These are phyloP conservation scores for Stevia rebaudiana DNA, from an alignment of 140 eudicot genomes.

Conservation along the genomic window DNA sequence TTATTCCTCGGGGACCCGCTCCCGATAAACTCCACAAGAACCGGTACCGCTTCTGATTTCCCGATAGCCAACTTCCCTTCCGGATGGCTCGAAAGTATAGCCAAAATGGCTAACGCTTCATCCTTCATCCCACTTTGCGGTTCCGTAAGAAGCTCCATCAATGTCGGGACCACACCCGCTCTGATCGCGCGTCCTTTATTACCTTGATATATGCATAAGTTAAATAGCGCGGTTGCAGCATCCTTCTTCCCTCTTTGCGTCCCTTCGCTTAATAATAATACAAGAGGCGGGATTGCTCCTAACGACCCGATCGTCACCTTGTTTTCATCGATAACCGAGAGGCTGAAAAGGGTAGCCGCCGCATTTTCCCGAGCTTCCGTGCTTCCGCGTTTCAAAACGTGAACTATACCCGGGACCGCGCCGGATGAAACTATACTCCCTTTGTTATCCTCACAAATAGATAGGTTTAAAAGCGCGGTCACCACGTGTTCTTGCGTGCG, in stretches of 20 bases:
- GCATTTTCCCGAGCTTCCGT: constrained; percentile 96
- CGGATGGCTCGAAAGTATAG: constrained; percentile 75
- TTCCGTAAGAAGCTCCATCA: constrained; percentile 64
- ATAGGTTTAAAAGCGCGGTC: constrained; percentile 90
- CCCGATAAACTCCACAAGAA: constrained; percentile 61
- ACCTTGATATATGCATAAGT: constrained; percentile 88
- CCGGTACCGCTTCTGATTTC: constrained; percentile 64
- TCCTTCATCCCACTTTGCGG: constrained; percentile 77
- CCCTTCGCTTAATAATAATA: constrained; percentile 66
- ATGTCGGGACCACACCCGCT: constrained; percentile 67
- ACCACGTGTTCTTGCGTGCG: constrained; percentile 94
- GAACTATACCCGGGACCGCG: constrained; percentile 88
- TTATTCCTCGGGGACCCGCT: constrained; percentile 79
- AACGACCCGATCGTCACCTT: constrained; percentile 69
- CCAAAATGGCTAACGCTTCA: constrained; percentile 74
- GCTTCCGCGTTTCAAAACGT: constrained; percentile 70
- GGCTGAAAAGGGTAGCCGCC: constrained; percentile 91
- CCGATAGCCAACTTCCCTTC: constrained; percentile 76
- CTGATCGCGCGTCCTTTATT: constrained; percentile 86
- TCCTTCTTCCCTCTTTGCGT: constrained; percentile 87
- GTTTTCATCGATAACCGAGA: constrained; percentile 79
- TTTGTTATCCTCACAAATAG: constrained; percentile 88
- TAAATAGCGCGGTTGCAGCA: constrained; percentile 88
- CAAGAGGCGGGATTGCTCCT: constrained; percentile 87
- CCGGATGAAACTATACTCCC: constrained; percentile 67